Evolutionary conservation across 371 early-diverging fungal species (phyloP).

Genomic region (Vairimorpha necatrix): DNA sequence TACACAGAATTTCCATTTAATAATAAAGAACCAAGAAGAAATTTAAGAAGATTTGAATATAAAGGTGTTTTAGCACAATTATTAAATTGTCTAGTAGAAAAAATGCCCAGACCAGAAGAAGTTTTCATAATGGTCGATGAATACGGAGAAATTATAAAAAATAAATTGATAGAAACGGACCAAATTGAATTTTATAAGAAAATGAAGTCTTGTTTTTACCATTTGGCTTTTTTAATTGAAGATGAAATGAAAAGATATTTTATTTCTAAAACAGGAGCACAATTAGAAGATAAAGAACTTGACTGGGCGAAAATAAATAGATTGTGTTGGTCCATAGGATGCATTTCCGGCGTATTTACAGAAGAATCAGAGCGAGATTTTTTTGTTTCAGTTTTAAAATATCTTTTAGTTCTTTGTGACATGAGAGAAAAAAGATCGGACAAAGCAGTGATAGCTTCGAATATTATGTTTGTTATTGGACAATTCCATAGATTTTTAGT

Average conservation of each 20-base stretch:
- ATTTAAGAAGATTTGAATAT: constrained; percentile 52
- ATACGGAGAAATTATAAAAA: constrained; percentile 96
- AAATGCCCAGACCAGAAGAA: constrained; percentile 67
- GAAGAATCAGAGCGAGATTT: constrained; percentile 93
- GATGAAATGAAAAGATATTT: constrained; percentile 55
- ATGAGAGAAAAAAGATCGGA: constrained; percentile 89
- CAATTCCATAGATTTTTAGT: constrained; percentile 95
- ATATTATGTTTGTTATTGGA: constrained; percentile 98
- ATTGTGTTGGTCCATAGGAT: constrained; percentile 97
- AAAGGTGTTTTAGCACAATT: constrained; percentile 43
- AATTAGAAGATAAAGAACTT: constrained; percentile 69
- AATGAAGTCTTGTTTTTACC: constrained; percentile 69
- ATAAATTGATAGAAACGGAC: constrained; percentile 91
- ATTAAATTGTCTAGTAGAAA: constrained; percentile 47
- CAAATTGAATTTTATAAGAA: constrained; percentile 91
- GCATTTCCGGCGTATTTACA: constrained; percentile 85
- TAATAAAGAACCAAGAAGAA: constrained; percentile 13
- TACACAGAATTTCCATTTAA: constrained; percentile 55
- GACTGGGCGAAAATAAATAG: constrained; percentile 89
- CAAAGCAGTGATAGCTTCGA: constrained; percentile 96
- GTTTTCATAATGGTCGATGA: constrained; percentile 97
- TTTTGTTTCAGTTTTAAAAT: constrained; percentile 89
- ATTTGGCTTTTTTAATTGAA: constrained; percentile 50
- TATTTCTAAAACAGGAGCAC: constrained; percentile 29
- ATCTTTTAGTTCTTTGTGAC: constrained; percentile 81